Evolutionary conservation across 75 land plant genomes (phyloP).

Genomic region (Pseudotsuga menziesii): DNA sequence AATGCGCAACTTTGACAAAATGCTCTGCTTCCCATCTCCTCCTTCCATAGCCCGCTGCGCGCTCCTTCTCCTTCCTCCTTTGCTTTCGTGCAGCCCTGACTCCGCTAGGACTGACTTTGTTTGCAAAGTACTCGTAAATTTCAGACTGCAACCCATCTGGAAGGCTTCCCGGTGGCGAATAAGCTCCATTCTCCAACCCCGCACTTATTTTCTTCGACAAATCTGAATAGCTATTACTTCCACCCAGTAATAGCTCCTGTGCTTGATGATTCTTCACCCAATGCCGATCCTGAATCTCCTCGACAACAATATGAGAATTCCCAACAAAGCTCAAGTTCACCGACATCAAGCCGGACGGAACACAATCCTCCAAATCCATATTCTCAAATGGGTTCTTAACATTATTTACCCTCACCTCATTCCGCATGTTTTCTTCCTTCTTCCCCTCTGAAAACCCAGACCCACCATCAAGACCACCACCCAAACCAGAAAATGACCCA

Average conservation of each 20-base stretch:
- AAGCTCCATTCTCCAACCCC: slow-evolving; percentile 6
- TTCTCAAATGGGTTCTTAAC: slow-evolving; percentile 2
- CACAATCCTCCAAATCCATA: slow-evolving; percentile 18
- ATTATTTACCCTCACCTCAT: neutral
- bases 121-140: slow-evolving; percentile 72
- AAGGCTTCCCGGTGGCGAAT: slow-evolving; percentile 28
- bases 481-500: neutral
- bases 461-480: neutral
- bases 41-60: slow-evolving; percentile 45
- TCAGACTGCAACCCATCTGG: slow-evolving; percentile 67
- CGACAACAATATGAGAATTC: slow-evolving; percentile 57
- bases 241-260: neutral
- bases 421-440: neutral
- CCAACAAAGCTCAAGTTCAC: slow-evolving; percentile 77
- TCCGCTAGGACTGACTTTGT: slow-evolving; percentile 59
- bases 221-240: slow-evolving; percentile 20
- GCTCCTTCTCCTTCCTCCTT: slow-evolving; percentile 54
- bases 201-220: slow-evolving; percentile 2
- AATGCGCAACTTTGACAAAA: slow-evolving; percentile 66
- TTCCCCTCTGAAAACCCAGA: neutral
- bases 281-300: slow-evolving; percentile 38
- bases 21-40: slow-evolving; percentile 67
- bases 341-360: slow-evolving; percentile 19
- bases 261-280: slow-evolving; percentile 17
- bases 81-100: slow-evolving; percentile 38